Percentiles rank a stretch among this genome's conserved stretches.
These are phyloP conservation scores for Botrytis fragariae DNA, from an alignment of 2,329 filamentous ascomycete species.

Conservation along the genomic window DNA sequence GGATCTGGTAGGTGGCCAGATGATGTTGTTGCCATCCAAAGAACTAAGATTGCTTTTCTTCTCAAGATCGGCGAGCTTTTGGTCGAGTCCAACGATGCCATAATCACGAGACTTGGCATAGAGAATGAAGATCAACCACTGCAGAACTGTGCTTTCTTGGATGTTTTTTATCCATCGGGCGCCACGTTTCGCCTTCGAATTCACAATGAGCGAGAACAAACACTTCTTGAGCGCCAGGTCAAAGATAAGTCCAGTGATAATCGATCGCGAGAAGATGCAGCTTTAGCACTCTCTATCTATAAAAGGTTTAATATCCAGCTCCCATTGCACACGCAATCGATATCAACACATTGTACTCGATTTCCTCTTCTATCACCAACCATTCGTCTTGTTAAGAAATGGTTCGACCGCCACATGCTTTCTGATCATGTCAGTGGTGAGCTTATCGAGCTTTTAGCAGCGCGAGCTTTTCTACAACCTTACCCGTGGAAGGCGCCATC, in stretches of 20 bases:
- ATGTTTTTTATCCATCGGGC: slow-evolving; percentile 71
- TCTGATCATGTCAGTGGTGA: slow-evolving; percentile 73
- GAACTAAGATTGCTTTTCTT: slow-evolving; percentile 87
- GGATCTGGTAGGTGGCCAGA: slow-evolving; percentile 93
- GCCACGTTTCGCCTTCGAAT: slow-evolving; percentile 81
- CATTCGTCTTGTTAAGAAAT: slow-evolving; percentile 81
- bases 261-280: slow-evolving; percentile 64
- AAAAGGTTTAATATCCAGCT: slow-evolving; percentile 69
- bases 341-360: slow-evolving; percentile 76
- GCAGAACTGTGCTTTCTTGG: slow-evolving; percentile 78
- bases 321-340: slow-evolving; percentile 77
- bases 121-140: slow-evolving; percentile 70
- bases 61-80: slow-evolving; percentile 65
- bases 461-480: slow-evolving; percentile 75
- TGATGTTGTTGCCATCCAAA: slow-evolving; percentile 84
- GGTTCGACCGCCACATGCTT: slow-evolving; percentile 84
- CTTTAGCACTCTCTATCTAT: slow-evolving; percentile 66
- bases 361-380: slow-evolving; percentile 77
- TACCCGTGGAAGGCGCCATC: slow-evolving; percentile 78
- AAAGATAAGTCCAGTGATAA: slow-evolving; percentile 70
- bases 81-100: slow-evolving; percentile 55
- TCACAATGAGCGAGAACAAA: slow-evolving; percentile 83
- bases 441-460: slow-evolving; percentile 78
- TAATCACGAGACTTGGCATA: slow-evolving; percentile 71
- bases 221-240: slow-evolving; percentile 72